These are phyloP conservation scores for Chlorophyllum brunneum DNA, from an alignment of 768 basidiomycete genomes.

Conservation along the genomic window DNA sequence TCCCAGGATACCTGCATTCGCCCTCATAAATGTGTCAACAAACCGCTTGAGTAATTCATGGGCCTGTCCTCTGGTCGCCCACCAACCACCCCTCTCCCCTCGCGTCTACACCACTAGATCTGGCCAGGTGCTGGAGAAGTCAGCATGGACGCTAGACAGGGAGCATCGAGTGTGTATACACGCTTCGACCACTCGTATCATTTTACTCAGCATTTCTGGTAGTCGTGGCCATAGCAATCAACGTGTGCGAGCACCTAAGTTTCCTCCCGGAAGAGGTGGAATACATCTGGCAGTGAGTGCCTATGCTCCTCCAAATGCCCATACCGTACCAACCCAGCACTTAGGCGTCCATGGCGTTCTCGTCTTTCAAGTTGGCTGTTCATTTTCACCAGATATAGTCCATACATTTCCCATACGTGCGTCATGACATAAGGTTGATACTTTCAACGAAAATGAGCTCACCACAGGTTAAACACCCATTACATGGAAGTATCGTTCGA, in stretches of 20 bases:
- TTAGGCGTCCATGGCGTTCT: not conserved
- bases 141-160: no score
- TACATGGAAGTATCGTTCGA: not conserved
- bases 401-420: conserved; percentile 5
- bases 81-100: no score
- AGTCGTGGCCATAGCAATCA: not conserved
- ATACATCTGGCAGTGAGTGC: conserved; percentile 1
- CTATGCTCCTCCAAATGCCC: not conserved
- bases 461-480: not conserved
- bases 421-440: not conserved
- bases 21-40: no score
- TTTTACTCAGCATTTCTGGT: not conserved
- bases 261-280: not conserved
- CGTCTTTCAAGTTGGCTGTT: not conserved
- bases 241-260: conserved; percentile 1
- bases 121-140: no score
- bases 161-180: no score
- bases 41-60: no score
- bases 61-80: no score
- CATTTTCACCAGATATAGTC: not conserved
- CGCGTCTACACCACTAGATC: no score
- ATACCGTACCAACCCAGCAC: not conserved
- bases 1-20: no score
- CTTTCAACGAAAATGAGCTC: no score
- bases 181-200: not conserved